Percentiles rank a stretch among this genome's conserved stretches.
Conservation (phyloP, 768 basidiomycete species). For the Amanita brunnescens region DNA sequence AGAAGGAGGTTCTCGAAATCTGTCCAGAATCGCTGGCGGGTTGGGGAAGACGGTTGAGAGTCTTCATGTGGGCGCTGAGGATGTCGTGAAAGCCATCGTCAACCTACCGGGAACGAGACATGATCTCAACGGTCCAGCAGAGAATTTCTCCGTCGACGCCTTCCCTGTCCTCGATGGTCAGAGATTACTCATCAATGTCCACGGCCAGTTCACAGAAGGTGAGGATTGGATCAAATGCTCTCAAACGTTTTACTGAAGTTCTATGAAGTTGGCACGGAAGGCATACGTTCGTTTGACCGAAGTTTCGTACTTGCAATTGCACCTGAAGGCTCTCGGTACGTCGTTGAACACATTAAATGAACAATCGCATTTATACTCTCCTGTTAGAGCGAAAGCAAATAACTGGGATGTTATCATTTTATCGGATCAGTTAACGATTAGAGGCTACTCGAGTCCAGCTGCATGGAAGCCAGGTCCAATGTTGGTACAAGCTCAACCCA, state of each 20-base stretch:
- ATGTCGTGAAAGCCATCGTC: conserved; percentile 49
- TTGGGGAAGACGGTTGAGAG: conserved; percentile 55
- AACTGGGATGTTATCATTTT: conserved; percentile 90
- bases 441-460: conserved; percentile 74
- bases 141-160: conserved; percentile 83
- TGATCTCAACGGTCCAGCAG: conserved; percentile 66
- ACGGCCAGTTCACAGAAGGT: conserved; percentile 93
- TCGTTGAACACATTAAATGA: conserved; percentile 11
- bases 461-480: conserved; percentile 75
- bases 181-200: conserved; percentile 64
- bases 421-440: conserved; percentile 80
- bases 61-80: conserved; percentile 64
- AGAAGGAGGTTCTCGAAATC: conserved; percentile 65
- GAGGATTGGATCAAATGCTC: conserved; percentile 18
- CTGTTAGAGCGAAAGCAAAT: conserved; percentile 55
- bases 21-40: conserved; percentile 55
- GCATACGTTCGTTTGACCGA: conserved; percentile 88
- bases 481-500: conserved; percentile 49
- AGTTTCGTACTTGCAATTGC: conserved; percentile 84
- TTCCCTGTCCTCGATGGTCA: conserved; percentile 65
- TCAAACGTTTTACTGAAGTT: background rate
- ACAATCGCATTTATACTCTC: conserved; percentile 7
- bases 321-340: conserved; percentile 75
- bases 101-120: conserved; percentile 74
- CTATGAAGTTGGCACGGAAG: conserved; percentile 37